Base-by-base conservation (phyloP, 169 alveolate genomes). In the Eimeria maxima region DNA sequence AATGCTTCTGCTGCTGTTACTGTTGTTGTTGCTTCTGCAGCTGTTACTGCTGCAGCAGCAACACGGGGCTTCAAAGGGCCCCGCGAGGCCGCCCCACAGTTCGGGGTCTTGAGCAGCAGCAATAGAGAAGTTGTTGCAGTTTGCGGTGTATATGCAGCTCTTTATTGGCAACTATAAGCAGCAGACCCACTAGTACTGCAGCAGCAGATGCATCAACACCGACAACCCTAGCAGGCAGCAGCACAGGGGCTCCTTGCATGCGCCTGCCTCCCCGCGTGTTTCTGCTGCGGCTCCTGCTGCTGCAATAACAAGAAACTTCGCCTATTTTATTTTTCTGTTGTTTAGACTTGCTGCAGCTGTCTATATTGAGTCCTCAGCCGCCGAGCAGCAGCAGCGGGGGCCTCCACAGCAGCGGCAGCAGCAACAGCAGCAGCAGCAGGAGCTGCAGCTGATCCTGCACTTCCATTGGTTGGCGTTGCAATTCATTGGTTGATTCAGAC, bases 351-450 rank as follows among this genome's bases (percentile, higher is more conserved):
- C 84, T 33, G 47, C 84, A 16, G 53, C 14, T 1, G 47, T 74
- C 50, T 13, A 27, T 67, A 24, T 67, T 27, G 22, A 11, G 63
- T 2, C 63, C 22, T 53, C 63, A 13, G 63, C 63, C 18, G 63
- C 63, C 2, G 5, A 10, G 63, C 63, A 53, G 63, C 63, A 53
- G 63, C 63, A 53, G 63, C 63, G 78, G 42, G 42, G 42, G 22
- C 14, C 14, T n/a, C 16, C 33, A n/a, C 78, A 18, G 78, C 45
- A 67, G 24, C 78, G 42, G 78, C 78, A 67, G 78, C 78, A 67
- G 78, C 24, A 67, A n/a, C 78, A 74, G 47, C 84, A 5, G 53
- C 84, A 29, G 84, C 84, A 29, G 84, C 84, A 29, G 84, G 55
- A 33, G 84, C 84, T n/a, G 84, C 84, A 74, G 50, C 84, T 13